Base-by-base conservation (phyloP, 2,329 filamentous ascomycete species). In the Bipolaris oryzae region DNA sequence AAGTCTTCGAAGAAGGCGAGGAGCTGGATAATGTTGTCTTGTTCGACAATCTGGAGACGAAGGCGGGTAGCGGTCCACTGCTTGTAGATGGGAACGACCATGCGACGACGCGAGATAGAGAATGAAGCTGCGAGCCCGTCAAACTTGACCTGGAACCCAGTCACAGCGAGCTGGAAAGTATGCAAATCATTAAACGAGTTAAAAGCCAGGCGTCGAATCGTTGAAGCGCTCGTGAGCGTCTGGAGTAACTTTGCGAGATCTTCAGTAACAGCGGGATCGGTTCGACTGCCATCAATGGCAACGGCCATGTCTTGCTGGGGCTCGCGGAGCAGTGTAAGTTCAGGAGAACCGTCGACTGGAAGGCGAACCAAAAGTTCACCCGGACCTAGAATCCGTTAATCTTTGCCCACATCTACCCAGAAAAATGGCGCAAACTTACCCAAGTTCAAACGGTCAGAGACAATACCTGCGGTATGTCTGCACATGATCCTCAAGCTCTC, bases 51-150 rank as follows among this genome's bases (percentile, higher is more conserved):
- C 73, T 96, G 92, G 7, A 96, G 81, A 34, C 93, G 87, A 7
- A 91, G 91, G 35, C 83, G 84, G n/a, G 83, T 86, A 2, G 92
- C 90, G 71, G 96, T 92, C 91, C 91, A 96, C 75, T 95, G 95
- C 78, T 96, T 96, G 79, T 96, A 90, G 63, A 96, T 94, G 0
- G 91, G 91, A 15, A 96, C 91, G 11, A 96, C 91, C 89, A 93
- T 95, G 63, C 91, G 86, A 46, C 91, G 87, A 28, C 92, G 87
- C 1, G 92, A 88, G 63, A 96, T 96, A 55, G 89, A 87, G 74
- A 96, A 91, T 0, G 86, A 87, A 7, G 84, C 81, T 5, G 91
- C 91, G 50, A 90, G 68, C 68, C 75, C 74, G 42, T 74, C 74
- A 46, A 74, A 77, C 62, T 71, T 78, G 15, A 96, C 91, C 23